Base-by-base conservation (phyloP, 495 filamentous ascomycete genomes). In the Pseudomonodictys pantanalensis region DNA sequence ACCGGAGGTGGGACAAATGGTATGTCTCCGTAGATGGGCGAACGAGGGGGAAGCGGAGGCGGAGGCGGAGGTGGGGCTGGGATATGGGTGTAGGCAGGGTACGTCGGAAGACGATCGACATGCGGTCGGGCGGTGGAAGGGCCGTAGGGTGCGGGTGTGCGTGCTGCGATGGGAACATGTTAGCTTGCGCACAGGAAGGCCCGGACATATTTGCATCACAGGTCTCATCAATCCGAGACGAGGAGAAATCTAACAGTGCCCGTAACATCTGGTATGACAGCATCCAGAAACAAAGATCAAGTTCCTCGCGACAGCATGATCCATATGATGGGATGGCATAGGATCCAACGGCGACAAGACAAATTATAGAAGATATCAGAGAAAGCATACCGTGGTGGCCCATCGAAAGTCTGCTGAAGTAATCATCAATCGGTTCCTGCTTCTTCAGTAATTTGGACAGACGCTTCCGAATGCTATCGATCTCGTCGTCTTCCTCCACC, bases 1-100 rank as follows among this genome's bases (percentile, higher is more conserved):
- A 66, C 69, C 20, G 63, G 65, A 1, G 69, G 67, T 8, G 71
- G 71, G 1, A 61, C 60, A 12, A 35, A 50, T 23, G 67, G 69
- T 49, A 63, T 56, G 9, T 62, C 59, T 17, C 56, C 64, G 30
- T 66, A 66, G 7, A 64, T 52, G 45, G 59, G 54, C 39, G 54
- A 62, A 10, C 24, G 18, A 10, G 52, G 26, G 10, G 52, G 52
- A 26, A 22, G 18, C 3, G 35, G 52, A 15, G 22, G 56, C 18
- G 57, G 49, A 2, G 48, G 38, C 4, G 25, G 45, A 50, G 56
- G 43, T 17, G 52, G 41, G n/a, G 48, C n/a, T n/a, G n/a, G n/a
- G n/a, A n/a, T n/a, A n/a, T n/a, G n/a, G n/a, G n/a, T n/a, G n/a
- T n/a, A n/a, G n/a, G n/a, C n/a, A n/a, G n/a, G n/a, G n/a, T n/a